Base-by-base conservation (phyloP, 768 basidiomycete species). In the Sistotremastrum suecicum region DNA sequence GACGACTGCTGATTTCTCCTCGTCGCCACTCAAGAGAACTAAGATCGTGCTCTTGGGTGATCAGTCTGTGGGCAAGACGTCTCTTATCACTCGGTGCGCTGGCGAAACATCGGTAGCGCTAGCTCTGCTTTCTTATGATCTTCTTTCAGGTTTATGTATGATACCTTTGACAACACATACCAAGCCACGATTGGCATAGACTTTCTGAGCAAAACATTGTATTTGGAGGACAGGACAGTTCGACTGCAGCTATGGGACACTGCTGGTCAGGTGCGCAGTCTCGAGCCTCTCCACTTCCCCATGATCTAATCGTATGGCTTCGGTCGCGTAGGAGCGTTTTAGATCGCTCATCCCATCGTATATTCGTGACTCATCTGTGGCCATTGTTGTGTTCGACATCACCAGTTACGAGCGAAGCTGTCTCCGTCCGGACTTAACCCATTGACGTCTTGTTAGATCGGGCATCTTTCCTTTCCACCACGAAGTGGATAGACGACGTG, bases 401-500 rank as follows among this genome's bases (percentile, higher is more conserved):
- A 98, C 94, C 51, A 98, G 95, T 90, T 55, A 57, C 20, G 20
- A 20, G 20, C 20, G 20, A 20, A 20, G 20, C 20, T 20, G 20
- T 20, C 20, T 20, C 20, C 20, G 10, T 9, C 8, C 6, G 34
- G 36, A 32, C 8, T 20, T 20, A 20, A 20, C 20, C 20, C 20
- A 20, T 20, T 20, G 20, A 20, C 20, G 20, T 20, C 5, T n/a
- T 32, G 11, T 9, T 33, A 98, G 94, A 90, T 65, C 86, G 94
- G 40, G 83, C 86, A 54, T 97, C 94, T n/a, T 99, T 98, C 75
- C 64, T 94, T 51, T 98, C 95, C 46, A 99, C 95, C 11, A 76
- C 87, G 12, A 99, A 98, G 65, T 99, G 95, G 95, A 91, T 99
- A 67, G 95, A 99, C 62, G 95, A 99, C 54, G 95, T 99, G 31